Evolutionary conservation across 129 eudicot species (phyloP), one percentile per base, ranked within the genome.

Genomic region (Flaveria trinervia): DNA sequence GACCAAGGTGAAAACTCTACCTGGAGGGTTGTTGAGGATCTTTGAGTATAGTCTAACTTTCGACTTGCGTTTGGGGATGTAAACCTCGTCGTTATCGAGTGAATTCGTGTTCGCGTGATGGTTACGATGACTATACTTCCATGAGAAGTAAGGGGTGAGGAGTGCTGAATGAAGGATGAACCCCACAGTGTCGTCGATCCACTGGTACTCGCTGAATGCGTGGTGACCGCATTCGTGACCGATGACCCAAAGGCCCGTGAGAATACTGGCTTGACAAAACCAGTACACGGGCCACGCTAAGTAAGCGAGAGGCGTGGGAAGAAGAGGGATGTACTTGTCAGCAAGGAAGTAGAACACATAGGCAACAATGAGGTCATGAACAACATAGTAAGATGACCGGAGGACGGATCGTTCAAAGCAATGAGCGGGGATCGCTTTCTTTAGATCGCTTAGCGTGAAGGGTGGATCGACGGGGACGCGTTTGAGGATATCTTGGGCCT

Each of bases 81-180:
- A 80, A 20, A 80, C 83, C 57, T 80, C 83, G 23, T 80, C 83
- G 33, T 80, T 80, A 18, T 80, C 83, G 7, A 80, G 68, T 8
- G 83, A 80, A 2, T 80, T 74, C 9, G 83, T 80, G 75, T 80
- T 80, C 51, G 80, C 84, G 48, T 81, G 84, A 71, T 81, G 84
- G 49, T 56, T 76, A 18, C 84, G 80, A 44, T 81, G 84, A 48
- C 84, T 81, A 5, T 74, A 74, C 69, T 81, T 81, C 84, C 84
- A 81, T 1, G 84, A 68, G 71, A 81, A 81, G 25, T 81, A 81
- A 4, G 84, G 84, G 65, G 79, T 76, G 14, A 75, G 28, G 26
- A 81, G 80, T 13, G 76, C 56, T 2, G 84, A 74, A 20, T 81
- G 84, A 18, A 74, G 76, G 36, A 80, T 39, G 50, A 80, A 76